A percentile compares a stretch with the other conserved stretches of the same genome.
Conservation (phyloP, 495 filamentous ascomycete genomes). For the Penicillium salamii region DNA sequence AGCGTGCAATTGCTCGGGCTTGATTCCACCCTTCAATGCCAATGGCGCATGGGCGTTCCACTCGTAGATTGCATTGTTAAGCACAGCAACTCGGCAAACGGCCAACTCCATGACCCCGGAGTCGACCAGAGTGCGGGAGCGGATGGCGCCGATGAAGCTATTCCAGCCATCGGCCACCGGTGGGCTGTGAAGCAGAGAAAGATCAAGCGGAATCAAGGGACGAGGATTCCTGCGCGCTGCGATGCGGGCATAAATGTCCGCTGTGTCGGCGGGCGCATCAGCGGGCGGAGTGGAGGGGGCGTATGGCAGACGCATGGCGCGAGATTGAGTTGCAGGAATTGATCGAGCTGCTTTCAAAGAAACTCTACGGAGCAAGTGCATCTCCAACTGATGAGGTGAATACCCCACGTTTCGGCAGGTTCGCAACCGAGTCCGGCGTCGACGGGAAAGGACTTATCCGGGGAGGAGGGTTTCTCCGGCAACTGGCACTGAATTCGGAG, state of each 20-base stretch:
- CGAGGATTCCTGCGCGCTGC: conserved; percentile 58
- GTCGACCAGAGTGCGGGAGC: conserved; percentile 63
- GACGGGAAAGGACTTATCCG: conserved; percentile 9
- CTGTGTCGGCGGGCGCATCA: conserved; percentile 28
- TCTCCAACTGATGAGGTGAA: too few species aligned
- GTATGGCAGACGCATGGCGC: conserved; percentile 68
- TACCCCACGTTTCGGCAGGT: too few species aligned
- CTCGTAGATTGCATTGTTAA: conserved; percentile 74
- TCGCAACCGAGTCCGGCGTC: not conserved
- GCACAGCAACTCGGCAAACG: conserved; percentile 61
- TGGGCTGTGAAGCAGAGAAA: conserved; percentile 67
- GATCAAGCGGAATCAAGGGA: conserved; percentile 64
- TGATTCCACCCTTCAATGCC: conserved; percentile 41
- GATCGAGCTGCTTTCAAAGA: not conserved
- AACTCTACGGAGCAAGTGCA: not conserved
- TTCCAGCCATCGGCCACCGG: conserved; percentile 75
- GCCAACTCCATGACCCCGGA: conserved; percentile 46
- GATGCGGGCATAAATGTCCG: conserved; percentile 58
- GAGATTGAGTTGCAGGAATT: not conserved
- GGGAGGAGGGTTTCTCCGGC: conserved; percentile 11
- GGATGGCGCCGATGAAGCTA: conserved; percentile 67
- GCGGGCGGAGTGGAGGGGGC: conserved; percentile 47
- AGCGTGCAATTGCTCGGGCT: conserved; percentile 41
- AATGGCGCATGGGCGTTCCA: conserved; percentile 76
- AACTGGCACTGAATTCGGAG: too few species aligned